A percentile compares a stretch with the other conserved stretches of the same genome.
Conservation (phyloP, 192 early-diverging fungal genomes). For the Gamsiella multidivaricata region DNA sequence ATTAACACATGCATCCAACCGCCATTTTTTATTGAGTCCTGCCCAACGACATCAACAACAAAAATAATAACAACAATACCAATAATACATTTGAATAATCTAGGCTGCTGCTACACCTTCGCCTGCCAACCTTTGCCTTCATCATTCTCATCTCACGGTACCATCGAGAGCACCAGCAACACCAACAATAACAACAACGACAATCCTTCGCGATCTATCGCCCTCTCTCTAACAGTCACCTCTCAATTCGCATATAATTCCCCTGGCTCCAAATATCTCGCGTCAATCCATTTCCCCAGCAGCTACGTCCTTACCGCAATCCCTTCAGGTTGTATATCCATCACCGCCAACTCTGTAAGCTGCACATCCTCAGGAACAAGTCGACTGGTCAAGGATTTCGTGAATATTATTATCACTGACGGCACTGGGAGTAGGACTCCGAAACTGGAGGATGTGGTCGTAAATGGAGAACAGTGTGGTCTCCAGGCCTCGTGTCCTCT, state of each 20-base stretch:
- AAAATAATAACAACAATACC: no score
- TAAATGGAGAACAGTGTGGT: constrained; percentile 20
- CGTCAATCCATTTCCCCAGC: constrained; percentile 7
- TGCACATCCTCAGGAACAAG: constrained; percentile 7
- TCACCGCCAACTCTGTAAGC: constrained; percentile 4
- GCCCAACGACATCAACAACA: no score
- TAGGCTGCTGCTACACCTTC: constrained; percentile 33
- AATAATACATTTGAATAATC: no score
- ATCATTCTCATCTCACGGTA: neutral
- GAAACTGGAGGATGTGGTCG: constrained; percentile 2
- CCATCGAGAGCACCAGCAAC: neutral
- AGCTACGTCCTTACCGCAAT: constrained; percentile 28
- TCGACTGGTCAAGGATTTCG: constrained; percentile 11
- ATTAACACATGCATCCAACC: no score
- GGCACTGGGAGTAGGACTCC: neutral
- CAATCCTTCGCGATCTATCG: constrained; percentile 3
- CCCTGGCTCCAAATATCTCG: constrained; percentile 1
- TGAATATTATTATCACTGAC: neutral
- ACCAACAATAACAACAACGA: neutral
- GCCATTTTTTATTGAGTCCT: no score
- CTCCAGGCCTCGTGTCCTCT: neutral
- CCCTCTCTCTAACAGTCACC: constrained; percentile 8
- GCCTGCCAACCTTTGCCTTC: neutral
- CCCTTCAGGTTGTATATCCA: constrained; percentile 7
- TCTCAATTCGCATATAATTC: constrained; percentile 23